Percentiles rank a stretch among this genome's conserved stretches.
Evolutionary conservation across 2,329 filamentous ascomycete species (phyloP).

Genomic region (Colletotrichum sansevieriae): DNA sequence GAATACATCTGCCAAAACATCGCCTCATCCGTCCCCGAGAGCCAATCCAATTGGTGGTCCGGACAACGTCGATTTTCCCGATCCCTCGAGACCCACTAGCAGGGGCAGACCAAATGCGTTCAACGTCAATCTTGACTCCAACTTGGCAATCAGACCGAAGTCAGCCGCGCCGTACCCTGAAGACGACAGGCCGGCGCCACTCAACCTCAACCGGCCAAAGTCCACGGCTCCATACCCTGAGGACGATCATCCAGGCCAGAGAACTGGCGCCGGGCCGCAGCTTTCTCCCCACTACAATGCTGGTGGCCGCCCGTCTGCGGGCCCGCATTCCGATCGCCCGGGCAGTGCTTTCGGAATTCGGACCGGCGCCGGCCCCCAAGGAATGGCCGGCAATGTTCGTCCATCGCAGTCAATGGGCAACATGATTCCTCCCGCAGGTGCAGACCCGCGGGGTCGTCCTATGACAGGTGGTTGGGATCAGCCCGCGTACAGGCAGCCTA

Average conservation of each 20-base stretch:
- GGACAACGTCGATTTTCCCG: conserved; percentile 60
- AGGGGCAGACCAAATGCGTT: conserved; percentile 63
- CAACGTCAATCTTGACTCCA: conserved; percentile 61
- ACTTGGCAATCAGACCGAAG: conserved; percentile 58
- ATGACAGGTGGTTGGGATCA: conserved; percentile 60
- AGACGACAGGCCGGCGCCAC: conserved; percentile 71
- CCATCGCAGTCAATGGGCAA: conserved; percentile 61
- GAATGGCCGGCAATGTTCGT: conserved; percentile 48
- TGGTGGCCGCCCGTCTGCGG: conserved; percentile 63
- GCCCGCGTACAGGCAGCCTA: conserved; percentile 57
- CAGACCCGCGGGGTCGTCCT: conserved; percentile 58
- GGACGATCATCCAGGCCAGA: conserved; percentile 55
- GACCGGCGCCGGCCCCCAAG: conserved; percentile 45
- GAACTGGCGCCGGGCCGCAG: conserved; percentile 46
- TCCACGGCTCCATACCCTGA: conserved; percentile 67
- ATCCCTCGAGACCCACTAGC: conserved; percentile 58
- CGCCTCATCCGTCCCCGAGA: conserved; percentile 58
- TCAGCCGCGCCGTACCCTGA: conserved; percentile 78
- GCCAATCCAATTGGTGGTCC: conserved; percentile 54
- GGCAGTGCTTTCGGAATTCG: conserved; percentile 68
- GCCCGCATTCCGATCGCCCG: conserved; percentile 62
- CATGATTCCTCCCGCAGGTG: conserved; percentile 58
- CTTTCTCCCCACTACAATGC: conserved; percentile 59
- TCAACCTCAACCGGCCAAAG: conserved; percentile 58
- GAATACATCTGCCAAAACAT: conserved; percentile 51